phyloP scores from a whole-genome alignment of 345 rosid genomes.

The Theobroma cacao region DNA sequence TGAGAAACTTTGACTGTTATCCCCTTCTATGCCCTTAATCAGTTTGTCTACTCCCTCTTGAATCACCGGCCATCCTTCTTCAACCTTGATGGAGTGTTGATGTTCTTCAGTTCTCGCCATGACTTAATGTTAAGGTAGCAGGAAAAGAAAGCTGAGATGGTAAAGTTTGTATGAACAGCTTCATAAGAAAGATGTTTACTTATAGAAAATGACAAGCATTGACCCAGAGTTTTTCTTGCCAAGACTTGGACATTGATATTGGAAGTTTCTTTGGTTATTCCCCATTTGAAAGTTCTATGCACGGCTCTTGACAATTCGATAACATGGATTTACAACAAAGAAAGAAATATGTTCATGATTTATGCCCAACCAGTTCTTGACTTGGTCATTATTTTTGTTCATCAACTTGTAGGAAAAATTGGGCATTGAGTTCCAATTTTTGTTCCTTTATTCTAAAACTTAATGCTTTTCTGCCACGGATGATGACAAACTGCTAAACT shows the following conservation, averaged over 20 bases:
- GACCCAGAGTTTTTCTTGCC: not conserved
- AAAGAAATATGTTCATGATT: no score
- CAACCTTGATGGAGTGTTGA: not conserved
- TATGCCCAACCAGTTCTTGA: no score
- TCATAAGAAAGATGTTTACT: not conserved
- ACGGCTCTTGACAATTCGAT: not conserved
- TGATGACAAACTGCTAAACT: not conserved
- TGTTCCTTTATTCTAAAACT: no score
- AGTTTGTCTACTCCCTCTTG: not conserved
- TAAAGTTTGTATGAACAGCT: not conserved
- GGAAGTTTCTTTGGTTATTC: not conserved
- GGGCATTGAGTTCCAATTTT: no score
- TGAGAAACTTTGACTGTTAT: not conserved
- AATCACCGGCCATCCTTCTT: constrained; percentile 3
- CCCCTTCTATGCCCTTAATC: constrained; percentile 3
- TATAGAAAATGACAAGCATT: not conserved
- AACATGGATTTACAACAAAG: not conserved
- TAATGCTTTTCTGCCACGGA: not conserved
- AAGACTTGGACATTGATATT: not conserved
- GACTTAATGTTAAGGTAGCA: not conserved
- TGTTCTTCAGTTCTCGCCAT: not conserved
- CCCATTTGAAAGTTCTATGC: not conserved
- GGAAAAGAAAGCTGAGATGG: not conserved
- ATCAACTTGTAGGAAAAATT: not conserved
- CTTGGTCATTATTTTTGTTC: not conserved